Percentiles rank a stretch among this genome's conserved stretches.
Evolutionary conservation across 805 yeast genomes (phyloP).

Genomic region (Dipodascopsis tothii): DNA sequence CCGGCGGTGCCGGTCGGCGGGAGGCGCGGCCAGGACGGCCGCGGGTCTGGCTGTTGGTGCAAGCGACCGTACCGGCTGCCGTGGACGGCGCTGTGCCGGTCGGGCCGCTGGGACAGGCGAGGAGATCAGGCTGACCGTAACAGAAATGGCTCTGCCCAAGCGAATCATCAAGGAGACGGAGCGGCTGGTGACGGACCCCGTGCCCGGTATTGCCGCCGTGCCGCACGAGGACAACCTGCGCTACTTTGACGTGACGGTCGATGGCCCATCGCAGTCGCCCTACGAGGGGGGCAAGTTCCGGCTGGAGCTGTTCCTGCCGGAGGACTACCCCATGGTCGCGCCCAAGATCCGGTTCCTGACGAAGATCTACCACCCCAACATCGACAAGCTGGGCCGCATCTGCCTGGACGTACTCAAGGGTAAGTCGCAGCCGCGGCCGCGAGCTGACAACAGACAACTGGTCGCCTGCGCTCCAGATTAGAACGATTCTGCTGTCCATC

Average conservation of each 20-base stretch:
- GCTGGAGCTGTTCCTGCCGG: slow-evolving; percentile 83
- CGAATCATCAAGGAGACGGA: slow-evolving; percentile 96
- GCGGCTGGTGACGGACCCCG: slow-evolving; percentile 85
- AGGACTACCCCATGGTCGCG: slow-evolving; percentile 83
- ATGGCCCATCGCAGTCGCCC: slow-evolving; percentile 87
- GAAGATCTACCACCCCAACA: slow-evolving; percentile 92
- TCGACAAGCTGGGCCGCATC: slow-evolving; percentile 89
- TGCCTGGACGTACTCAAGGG: slow-evolving; percentile 88
- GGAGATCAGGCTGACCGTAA: too few relatives aligned
- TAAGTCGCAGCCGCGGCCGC: slow-evolving; percentile 16
- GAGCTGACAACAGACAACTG: slow-evolving; percentile 52
- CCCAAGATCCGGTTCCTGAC: slow-evolving; percentile 93
- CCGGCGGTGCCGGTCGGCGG: too few relatives aligned
- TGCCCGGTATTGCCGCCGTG: slow-evolving; percentile 85
- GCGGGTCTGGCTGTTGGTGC: too few relatives aligned
- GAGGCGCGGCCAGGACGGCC: too few relatives aligned
- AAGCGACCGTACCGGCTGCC: too few relatives aligned
- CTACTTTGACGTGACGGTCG: slow-evolving; percentile 83
- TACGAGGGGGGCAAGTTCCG: slow-evolving; percentile 76
- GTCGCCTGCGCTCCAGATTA: slow-evolving; percentile 95
- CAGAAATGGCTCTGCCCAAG: slow-evolving; percentile 66
- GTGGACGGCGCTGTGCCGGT: too few relatives aligned
- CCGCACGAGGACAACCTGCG: slow-evolving; percentile 94
- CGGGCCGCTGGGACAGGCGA: too few relatives aligned
- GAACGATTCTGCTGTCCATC: slow-evolving; percentile 82